phyloP scores from a whole-genome alignment of 192 early-diverging fungal species.

The Irineochytrium annulatum region DNA sequence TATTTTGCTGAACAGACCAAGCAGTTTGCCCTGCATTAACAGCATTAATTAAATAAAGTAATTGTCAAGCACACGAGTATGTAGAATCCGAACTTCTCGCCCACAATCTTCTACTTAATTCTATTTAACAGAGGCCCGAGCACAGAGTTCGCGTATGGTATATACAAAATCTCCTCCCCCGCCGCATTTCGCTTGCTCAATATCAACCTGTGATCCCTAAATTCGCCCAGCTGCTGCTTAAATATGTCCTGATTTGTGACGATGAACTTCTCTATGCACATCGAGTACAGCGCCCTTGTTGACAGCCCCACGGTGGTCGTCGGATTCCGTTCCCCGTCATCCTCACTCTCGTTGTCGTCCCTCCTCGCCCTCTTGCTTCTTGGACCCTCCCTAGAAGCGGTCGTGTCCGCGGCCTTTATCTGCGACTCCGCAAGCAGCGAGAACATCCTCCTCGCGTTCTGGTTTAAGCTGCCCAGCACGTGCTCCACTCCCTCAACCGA shows the following conservation, averaged over 20 bases:
- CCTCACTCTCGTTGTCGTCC: constrained; percentile 6
- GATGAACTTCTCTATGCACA: constrained; percentile 77
- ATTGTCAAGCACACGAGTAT: no score
- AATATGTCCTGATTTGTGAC: constrained; percentile 81
- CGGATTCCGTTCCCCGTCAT: constrained; percentile 13
- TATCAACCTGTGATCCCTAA: constrained; percentile 87
- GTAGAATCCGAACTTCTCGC: no score
- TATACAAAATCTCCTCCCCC: constrained; percentile 66
- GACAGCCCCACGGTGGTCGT: constrained; percentile 49
- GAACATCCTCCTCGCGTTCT: constrained; percentile 83
- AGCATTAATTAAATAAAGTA: no score
- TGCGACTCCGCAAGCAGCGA: constrained; percentile 80
- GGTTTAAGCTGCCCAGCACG: constrained; percentile 77
- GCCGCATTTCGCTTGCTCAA: constrained; percentile 48
- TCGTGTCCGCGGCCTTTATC: constrained; percentile 43
- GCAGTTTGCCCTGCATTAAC: no score
- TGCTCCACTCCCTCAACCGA: constrained; percentile 57
- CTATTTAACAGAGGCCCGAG: no score
- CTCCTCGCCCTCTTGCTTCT: not conserved
- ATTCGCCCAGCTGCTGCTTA: constrained; percentile 88
- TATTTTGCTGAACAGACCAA: constrained; percentile 54
- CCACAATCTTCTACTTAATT: no score
- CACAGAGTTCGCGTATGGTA: no score
- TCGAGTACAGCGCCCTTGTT: constrained; percentile 61
- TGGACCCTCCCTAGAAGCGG: constrained; percentile 15